These are phyloP conservation scores for Tylopilus plumbeoviolaceoides DNA, from an alignment of 768 basidiomycete genomes.

Conservation along the genomic window DNA sequence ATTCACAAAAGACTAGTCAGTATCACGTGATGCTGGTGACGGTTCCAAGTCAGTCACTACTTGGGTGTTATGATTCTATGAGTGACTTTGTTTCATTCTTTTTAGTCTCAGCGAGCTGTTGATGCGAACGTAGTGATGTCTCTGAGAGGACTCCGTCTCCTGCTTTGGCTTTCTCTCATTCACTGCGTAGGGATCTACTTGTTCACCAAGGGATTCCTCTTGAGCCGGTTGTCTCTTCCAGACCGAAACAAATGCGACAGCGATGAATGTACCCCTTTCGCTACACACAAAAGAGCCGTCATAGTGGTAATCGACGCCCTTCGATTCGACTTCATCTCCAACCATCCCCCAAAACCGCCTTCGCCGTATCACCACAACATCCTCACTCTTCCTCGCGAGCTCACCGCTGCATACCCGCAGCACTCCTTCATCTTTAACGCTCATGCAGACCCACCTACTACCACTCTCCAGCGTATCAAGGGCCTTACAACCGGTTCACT, in stretches of 20 bases:
- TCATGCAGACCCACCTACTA: slow-evolving; percentile 91
- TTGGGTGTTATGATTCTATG: too few species aligned
- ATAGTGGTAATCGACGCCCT: slow-evolving; percentile 89
- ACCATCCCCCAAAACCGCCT: slow-evolving; percentile 49
- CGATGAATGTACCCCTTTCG: slow-evolving; percentile 34
- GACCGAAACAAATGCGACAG: slow-evolving; percentile 49
- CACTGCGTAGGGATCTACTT: slow-evolving; percentile 82
- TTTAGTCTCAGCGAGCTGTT: neutral
- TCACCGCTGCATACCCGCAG: slow-evolving; percentile 58
- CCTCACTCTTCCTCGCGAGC: slow-evolving; percentile 70
- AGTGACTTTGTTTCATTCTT: too few species aligned
- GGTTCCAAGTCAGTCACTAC: too few species aligned
- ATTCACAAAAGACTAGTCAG: too few species aligned
- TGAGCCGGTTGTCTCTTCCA: slow-evolving; percentile 53
- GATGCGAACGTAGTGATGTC: slow-evolving; percentile 18
- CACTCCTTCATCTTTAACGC: slow-evolving; percentile 87
- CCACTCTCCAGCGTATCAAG: slow-evolving; percentile 93
- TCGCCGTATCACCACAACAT: slow-evolving; percentile 79
- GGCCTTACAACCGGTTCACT: slow-evolving; percentile 92
- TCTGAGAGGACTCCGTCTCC: slow-evolving; percentile 21
- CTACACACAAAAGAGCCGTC: slow-evolving; percentile 77
- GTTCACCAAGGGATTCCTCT: slow-evolving; percentile 89
- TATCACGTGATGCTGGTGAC: too few species aligned
- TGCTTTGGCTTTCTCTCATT: slow-evolving; percentile 59
- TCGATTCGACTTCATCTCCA: slow-evolving; percentile 89